These are phyloP conservation scores for Saturnispora galanensis DNA, from an alignment of 805 yeast genomes.

Conservation along the genomic window DNA sequence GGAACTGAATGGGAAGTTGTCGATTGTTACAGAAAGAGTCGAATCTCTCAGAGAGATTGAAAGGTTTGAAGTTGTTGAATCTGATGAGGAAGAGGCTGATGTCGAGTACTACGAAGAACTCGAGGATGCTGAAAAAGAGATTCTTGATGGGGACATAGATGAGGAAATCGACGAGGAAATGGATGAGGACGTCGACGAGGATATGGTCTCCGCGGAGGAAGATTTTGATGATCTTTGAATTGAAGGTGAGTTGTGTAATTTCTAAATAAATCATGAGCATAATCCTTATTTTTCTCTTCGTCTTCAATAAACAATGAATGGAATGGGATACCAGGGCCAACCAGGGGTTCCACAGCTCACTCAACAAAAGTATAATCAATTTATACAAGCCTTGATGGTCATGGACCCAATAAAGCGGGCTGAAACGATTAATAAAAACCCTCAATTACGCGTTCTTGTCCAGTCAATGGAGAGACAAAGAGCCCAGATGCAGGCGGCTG, in stretches of 20 bases:
- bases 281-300: background rate
- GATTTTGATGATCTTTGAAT: background rate
- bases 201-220: background rate
- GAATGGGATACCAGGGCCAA: background rate
- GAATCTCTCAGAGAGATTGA: conserved; percentile 65
- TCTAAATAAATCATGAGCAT: background rate
- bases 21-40: conserved; percentile 42
- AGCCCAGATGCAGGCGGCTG: background rate
- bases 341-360: conserved; percentile 8
- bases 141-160: conserved; percentile 19
- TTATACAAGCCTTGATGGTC: conserved; percentile 26
- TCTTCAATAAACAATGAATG: too few species aligned
- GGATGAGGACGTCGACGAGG: background rate
- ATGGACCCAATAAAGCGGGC: conserved; percentile 29
- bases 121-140: conserved; percentile 18
- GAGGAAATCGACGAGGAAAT: conserved; percentile 3
- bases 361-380: conserved; percentile 20
- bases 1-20: conserved; percentile 41
- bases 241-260: background rate
- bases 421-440: conserved; percentile 24
- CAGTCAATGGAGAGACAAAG: conserved; percentile 28
- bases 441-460: conserved; percentile 25
- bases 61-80: conserved; percentile 26
- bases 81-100: conserved; percentile 14
- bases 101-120: conserved; percentile 17